Base-by-base conservation (phyloP, 1,284 basidiomycete genomes). In the Malassezia caprae region DNA sequence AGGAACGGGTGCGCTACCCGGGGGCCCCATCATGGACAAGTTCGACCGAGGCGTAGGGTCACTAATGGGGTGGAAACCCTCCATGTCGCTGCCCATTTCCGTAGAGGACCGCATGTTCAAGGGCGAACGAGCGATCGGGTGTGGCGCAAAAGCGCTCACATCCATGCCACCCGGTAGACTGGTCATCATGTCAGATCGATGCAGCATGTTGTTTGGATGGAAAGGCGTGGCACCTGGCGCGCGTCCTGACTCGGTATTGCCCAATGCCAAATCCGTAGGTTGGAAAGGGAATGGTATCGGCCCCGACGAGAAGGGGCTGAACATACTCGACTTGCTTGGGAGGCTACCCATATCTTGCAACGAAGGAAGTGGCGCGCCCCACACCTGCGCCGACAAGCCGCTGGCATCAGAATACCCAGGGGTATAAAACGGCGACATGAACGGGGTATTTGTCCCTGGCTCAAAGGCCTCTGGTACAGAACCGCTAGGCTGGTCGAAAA, bases 401-500 rank as follows among this genome's bases (percentile, higher is more conserved):
- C 35, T 60, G 60, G 37, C 68, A 55, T 51, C 62, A 53, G 54
- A 62, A 68, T 34, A 69, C 64, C 53, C 67, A 66, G 23, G 70
- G 54, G 45, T 57, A 57, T 72, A 72, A 32, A 72, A 63, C 10
- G 65, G 59, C 31, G 70, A 69, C 44, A 52, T 46, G 21, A 57
- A 28, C 7, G 40, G 55, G 49, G 55, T 52, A 52, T 52, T 57
- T 4, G 63, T 46, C 34, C 59, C 56, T 42, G 67, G 54, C 48
- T 65, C 65, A 32, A 60, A 51, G 5, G 63, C 57, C 23, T 60
- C 56, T 12, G 55, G 53, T 1, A 48, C 17, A 17, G 56, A 28
- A 11, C 58, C 48, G 50, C 24, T 58, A 40, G 34, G 60, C 52
- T 40, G 64, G 37, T 68, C 88, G 77, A 96, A 96, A 58, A 96